Evolutionary conservation across 352 stramenopile genomes (phyloP).

Genomic region (Globisporangium heterothallicum): DNA sequence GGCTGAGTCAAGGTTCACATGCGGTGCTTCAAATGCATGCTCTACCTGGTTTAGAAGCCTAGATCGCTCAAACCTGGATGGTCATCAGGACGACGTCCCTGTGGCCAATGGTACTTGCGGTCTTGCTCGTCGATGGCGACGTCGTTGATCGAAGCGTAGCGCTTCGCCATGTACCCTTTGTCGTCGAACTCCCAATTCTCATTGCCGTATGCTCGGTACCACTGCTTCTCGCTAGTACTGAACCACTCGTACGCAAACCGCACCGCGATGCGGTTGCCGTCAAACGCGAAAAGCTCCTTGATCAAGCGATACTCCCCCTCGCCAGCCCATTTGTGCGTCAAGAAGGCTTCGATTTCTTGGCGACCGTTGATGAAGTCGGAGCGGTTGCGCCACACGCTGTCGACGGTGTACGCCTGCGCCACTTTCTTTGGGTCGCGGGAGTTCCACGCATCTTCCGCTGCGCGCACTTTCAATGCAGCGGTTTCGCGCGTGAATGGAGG

Average conservation of each 20-base stretch:
- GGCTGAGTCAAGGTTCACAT: too few relatives aligned
- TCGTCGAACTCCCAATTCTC: constrained; percentile 89
- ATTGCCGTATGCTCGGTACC: constrained; percentile 84
- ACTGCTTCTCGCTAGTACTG: constrained; percentile 43
- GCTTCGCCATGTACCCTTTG: constrained; percentile 75
- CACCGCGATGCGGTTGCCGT: constrained; percentile 82
- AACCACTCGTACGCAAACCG: constrained; percentile 87
- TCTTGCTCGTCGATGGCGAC: constrained; percentile 64
- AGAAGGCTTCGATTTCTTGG: constrained; percentile 69
- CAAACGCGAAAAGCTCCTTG: constrained; percentile 86
- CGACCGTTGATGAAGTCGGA: constrained; percentile 74
- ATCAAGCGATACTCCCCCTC: constrained; percentile 86
- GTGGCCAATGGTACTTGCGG: constrained; percentile 58
- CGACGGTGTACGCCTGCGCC: constrained; percentile 73
- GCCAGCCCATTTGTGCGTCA: constrained; percentile 65
- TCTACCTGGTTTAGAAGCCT: constrained; percentile 15
- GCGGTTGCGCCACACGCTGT: constrained; percentile 85
- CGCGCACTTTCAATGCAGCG: constrained; percentile 72
- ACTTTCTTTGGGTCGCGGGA: constrained; percentile 61
- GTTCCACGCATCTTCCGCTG: constrained; percentile 89
- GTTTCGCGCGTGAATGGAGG: constrained; percentile 81
- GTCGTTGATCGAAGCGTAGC: constrained; percentile 87
- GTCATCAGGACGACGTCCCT: constrained; percentile 44
- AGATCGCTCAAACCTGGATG: constrained; percentile 34
- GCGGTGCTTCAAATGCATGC: background rate